Evolutionary conservation across 768 basidiomycete genomes (phyloP).

Genomic region (Candolleomyces aberdarensis): DNA sequence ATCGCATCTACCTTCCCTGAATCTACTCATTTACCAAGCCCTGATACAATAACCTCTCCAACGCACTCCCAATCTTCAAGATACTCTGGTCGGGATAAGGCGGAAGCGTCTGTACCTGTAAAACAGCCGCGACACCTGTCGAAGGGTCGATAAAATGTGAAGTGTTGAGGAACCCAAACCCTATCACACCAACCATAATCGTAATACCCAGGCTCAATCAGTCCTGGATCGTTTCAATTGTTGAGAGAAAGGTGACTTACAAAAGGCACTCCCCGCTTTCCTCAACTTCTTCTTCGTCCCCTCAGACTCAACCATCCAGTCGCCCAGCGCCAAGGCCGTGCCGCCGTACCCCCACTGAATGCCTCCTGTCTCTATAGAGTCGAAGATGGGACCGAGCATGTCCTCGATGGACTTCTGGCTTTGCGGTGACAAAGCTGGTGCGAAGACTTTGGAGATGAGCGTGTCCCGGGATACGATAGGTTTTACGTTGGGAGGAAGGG

Average conservation of each 20-base stretch:
- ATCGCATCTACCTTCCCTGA: too few species aligned
- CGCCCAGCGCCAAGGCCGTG: too few species aligned
- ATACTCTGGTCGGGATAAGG: conserved; percentile 7
- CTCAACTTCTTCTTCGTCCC: conserved; percentile 8
- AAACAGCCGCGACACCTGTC: conserved; percentile 20
- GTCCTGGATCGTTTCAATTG: neutral
- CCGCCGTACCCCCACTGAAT: conserved; percentile 26
- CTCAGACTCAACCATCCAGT: too few species aligned
- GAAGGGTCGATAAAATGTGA: conserved; percentile 20
- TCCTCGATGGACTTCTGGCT: conserved; percentile 15
- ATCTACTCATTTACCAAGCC: conserved; percentile 7
- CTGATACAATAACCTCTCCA: conserved; percentile 20
- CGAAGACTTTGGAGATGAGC: neutral
- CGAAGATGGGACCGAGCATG: conserved; percentile 26
- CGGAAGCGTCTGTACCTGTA: conserved; percentile 19
- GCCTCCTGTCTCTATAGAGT: neutral
- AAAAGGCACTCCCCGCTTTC: conserved; percentile 28
- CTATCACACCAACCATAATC: neutral
- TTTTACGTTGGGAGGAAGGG: neutral
- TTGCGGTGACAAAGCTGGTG: neutral
- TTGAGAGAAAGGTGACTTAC: conserved; percentile 13
- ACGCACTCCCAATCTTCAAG: conserved; percentile 4
- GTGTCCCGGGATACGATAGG: neutral
- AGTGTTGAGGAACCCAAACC: conserved; percentile 12
- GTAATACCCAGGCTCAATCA: neutral